Percentiles rank a stretch among this genome's conserved stretches.
phyloP scores from a whole-genome alignment of 257 asterid genomes.

The Nicotiana otophora region DNA sequence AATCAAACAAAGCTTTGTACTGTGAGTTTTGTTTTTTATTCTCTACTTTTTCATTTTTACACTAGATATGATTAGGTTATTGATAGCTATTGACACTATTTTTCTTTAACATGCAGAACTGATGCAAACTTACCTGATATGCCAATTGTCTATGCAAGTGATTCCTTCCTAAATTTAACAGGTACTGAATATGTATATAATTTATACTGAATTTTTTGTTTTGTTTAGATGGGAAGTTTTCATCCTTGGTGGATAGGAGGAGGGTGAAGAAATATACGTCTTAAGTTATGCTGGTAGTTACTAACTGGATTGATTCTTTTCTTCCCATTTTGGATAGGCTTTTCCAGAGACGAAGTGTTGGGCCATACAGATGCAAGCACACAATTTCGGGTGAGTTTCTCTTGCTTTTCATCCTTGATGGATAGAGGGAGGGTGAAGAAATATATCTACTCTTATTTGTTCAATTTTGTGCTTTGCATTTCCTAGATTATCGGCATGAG shows the following conservation, averaged over 20 bases:
- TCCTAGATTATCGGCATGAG: too few relatives aligned
- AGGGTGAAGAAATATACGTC: not conserved
- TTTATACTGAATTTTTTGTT: not conserved
- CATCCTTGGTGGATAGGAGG: not conserved
- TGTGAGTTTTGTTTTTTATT: constrained; percentile 67
- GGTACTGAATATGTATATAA: constrained; percentile 31
- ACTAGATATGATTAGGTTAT: not conserved
- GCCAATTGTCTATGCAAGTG: constrained; percentile 93
- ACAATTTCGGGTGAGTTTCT: too few relatives aligned
- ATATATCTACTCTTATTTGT: too few relatives aligned
- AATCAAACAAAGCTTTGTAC: constrained; percentile 99
- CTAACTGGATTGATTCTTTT: not conserved
- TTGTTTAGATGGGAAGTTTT: not conserved
- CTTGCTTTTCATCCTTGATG: too few relatives aligned
- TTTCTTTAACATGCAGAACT: constrained; percentile 41
- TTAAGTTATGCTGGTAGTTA: not conserved
- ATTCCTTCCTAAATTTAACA: constrained; percentile 71
- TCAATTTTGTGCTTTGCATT: too few relatives aligned
- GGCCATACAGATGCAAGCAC: too few relatives aligned
- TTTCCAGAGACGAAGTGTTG: constrained; percentile 28
- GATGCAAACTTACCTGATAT: constrained; percentile 64
- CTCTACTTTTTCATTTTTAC: constrained; percentile 9
- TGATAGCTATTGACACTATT: constrained; percentile 6
- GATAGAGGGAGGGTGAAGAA: too few relatives aligned
- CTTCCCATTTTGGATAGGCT: constrained; percentile 40